Percentiles rank a stretch among this genome's conserved stretches.
These are phyloP conservation scores for Boechera retrofracta DNA, from an alignment of 345 rosid genomes.

Conservation along the genomic window DNA sequence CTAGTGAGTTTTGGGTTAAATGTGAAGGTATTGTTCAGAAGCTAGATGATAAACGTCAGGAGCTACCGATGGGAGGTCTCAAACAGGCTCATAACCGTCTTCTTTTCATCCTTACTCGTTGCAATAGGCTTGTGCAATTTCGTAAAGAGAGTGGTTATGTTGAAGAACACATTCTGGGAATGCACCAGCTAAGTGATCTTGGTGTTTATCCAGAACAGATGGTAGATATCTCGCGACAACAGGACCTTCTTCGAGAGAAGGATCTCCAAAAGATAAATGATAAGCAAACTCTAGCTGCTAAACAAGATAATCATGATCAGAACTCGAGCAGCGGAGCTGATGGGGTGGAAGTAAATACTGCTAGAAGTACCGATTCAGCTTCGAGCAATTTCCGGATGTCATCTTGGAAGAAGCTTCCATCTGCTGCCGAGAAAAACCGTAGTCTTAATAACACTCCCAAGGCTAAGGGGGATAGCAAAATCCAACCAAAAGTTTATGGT, in stretches of 20 bases:
- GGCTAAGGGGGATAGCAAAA: slow-evolving; percentile 55
- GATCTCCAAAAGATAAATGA: slow-evolving; percentile 48
- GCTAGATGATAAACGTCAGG: slow-evolving; percentile 91
- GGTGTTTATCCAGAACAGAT: slow-evolving; percentile 89
- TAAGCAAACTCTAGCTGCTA: slow-evolving; percentile 43
- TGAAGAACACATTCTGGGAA: slow-evolving; percentile 74
- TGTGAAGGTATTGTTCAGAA: slow-evolving; percentile 90
- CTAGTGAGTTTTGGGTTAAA: slow-evolving; percentile 82
- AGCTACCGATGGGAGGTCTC: slow-evolving; percentile 83
- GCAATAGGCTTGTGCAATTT: slow-evolving; percentile 95
- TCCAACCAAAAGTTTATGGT: slow-evolving; percentile 50
- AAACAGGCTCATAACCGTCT: slow-evolving; percentile 94
- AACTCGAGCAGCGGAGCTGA: slow-evolving; percentile 47
- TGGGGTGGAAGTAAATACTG: slow-evolving; percentile 60
- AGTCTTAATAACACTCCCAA: slow-evolving; percentile 57
- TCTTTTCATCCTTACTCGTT: slow-evolving; percentile 90
- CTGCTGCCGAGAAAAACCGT: slow-evolving; percentile 72
- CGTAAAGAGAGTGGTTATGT: slow-evolving; percentile 91
- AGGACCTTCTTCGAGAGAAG: slow-evolving; percentile 54
- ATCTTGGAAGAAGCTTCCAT: slow-evolving; percentile 95
- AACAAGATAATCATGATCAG: slow-evolving; percentile 53
- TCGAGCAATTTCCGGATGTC: slow-evolving; percentile 84
- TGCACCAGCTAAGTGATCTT: slow-evolving; percentile 88
- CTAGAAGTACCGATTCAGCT: slow-evolving; percentile 80
- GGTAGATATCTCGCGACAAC: slow-evolving; percentile 62